phyloP scores from a whole-genome alignment of 2,329 filamentous ascomycete genomes.

The Paracamarosporium sp. region DNA sequence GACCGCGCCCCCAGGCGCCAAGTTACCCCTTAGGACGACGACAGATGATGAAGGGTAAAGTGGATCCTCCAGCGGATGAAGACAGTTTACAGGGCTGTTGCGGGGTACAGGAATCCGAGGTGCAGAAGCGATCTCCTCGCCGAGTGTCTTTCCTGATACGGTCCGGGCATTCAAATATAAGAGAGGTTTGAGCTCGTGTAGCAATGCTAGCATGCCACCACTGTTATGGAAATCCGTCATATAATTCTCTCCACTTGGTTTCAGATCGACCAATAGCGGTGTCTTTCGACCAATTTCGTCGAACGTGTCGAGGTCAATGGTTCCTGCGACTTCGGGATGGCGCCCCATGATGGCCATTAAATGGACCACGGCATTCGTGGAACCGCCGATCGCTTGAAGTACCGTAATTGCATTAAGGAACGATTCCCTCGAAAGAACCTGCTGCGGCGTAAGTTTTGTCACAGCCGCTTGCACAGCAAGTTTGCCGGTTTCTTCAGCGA shows the following conservation, averaged over 20 bases:
- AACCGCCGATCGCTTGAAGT: constrained; percentile 54
- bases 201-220: constrained; percentile 79
- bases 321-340: constrained; percentile 67
- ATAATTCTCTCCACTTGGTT: constrained; percentile 81
- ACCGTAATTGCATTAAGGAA: constrained; percentile 57
- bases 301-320: constrained; percentile 79
- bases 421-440: constrained; percentile 54
- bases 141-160: constrained; percentile 79
- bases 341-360: constrained; percentile 57
- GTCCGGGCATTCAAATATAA: constrained; percentile 79
- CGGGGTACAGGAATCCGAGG: constrained; percentile 52
- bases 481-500: constrained; percentile 62
- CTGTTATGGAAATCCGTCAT: constrained; percentile 88
- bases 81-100: constrained; percentile 11
- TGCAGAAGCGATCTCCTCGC: constrained; percentile 76
- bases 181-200: constrained; percentile 80
- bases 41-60: constrained; percentile 85
- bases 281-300: constrained; percentile 79
- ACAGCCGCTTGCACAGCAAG: constrained; percentile 55
- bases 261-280: constrained; percentile 82
- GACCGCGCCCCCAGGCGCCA: constrained; percentile 85
- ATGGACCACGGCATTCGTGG: constrained; percentile 53
- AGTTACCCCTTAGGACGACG: constrained; percentile 82
- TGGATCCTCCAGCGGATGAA: constrained; percentile 70
- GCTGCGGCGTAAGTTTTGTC: constrained; percentile 51